Base-by-base conservation (phyloP, 495 filamentous ascomycete species). In the Hypoxylon crocopeplum region DNA sequence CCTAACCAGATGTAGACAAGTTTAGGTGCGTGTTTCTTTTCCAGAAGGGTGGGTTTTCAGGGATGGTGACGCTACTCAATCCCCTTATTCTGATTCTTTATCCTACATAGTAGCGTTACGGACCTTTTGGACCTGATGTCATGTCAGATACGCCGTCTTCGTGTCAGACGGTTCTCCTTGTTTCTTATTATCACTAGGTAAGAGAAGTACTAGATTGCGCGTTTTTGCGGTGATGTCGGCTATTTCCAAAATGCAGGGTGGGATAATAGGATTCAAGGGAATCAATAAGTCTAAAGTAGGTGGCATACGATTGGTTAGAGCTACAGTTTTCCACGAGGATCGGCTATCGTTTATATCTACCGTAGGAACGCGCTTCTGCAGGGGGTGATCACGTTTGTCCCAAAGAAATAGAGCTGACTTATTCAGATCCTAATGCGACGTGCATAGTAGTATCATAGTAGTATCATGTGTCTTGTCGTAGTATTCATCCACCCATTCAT, bases 31-130 rank as follows among this genome's bases (percentile, higher is more conserved):
- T 12, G 34, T 21, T 34, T 34, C 12, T n/a, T 38, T 38, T 10
- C n/a, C 5, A 38, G 13, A 19, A 5, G 13, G 5, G 15, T 38
- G n/a, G 34, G 10, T 13, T 38, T 37, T 34, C 61, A 64, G 56
- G 61, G 61, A 64, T 64, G 61, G 27, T 59, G 61, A 64, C 61
- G 61, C 61, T 64, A 55, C 44, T 22, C 34, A 40, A 53, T 58
- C 48, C 44, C 52, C 49, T 37, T 39, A 37, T 37, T 59, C 34
- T 30, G 52, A 45, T 38, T 55, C 33, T 51, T n/a, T 17, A 41
- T 50, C 45, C 38, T 27, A 27, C 24, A 3, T 8, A 27, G 24
- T 4, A 27, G 24, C 8, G 8, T 16, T 19, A 16, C 7, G 41
- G 37, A 37, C 24, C 25, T 15, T 25, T 11, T 12, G 41, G 29